Conservation (phyloP, 2,329 filamentous ascomycete genomes). For the Botrytis pseudocinerea region DNA sequence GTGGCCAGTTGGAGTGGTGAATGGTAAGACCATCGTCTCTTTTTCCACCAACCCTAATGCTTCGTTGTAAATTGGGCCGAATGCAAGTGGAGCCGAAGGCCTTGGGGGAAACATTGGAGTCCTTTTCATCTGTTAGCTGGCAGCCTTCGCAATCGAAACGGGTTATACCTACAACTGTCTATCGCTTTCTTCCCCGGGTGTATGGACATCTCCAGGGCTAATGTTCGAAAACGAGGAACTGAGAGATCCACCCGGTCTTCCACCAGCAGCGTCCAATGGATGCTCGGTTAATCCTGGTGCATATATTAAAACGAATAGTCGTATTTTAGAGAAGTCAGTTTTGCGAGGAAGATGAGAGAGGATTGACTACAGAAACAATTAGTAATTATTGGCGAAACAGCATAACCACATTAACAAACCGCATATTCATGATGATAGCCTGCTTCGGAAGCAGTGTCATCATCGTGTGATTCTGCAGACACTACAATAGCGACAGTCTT, state of each 20-base stretch:
- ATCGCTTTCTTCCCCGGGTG: constrained; percentile 63
- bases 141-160: background rate
- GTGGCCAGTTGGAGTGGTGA: constrained; percentile 79
- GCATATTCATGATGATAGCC: constrained; percentile 74
- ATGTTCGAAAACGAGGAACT: constrained; percentile 90
- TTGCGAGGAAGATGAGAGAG: constrained; percentile 83
- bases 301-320: constrained; percentile 88
- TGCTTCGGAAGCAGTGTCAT: constrained; percentile 60
- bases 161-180: constrained; percentile 52
- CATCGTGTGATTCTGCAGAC: constrained; percentile 69
- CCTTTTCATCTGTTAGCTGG: background rate
- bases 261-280: constrained; percentile 53
- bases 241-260: constrained; percentile 61
- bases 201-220: constrained; percentile 68
- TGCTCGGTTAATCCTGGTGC: constrained; percentile 75
- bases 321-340: constrained; percentile 70
- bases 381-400: constrained; percentile 5
- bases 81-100: constrained; percentile 54
- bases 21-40: constrained; percentile 84
- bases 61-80: constrained; percentile 78
- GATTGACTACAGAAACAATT: constrained; percentile 62
- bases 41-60: constrained; percentile 78
- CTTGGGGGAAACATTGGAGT: constrained; percentile 42
- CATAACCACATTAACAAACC: constrained; percentile 54
- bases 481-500: constrained; percentile 88